Evolutionary conservation across 2,329 filamentous ascomycete species (phyloP).

Genomic region (Pseudogymnoascus sp.): DNA sequence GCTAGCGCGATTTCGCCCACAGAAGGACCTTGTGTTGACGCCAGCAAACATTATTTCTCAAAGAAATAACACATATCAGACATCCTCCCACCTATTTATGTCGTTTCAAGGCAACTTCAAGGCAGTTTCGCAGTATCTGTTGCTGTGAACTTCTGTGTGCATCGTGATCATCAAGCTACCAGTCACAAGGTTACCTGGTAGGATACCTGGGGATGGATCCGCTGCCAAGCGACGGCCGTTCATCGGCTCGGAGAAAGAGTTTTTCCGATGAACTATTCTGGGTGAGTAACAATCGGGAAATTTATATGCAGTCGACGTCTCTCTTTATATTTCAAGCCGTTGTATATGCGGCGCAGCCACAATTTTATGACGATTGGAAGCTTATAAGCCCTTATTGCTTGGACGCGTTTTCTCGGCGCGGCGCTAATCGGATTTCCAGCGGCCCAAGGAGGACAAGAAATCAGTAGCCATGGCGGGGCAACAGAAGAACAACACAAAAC

Average conservation of each 20-base stretch:
- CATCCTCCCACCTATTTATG: background rate
- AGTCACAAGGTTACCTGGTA: conserved; percentile 7
- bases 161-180: background rate
- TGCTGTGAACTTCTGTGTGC: background rate
- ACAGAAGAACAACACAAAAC: conserved; percentile 5
- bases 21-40: background rate
- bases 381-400: background rate
- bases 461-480: conserved; percentile 6
- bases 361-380: background rate
- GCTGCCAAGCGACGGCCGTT: conserved; percentile 2
- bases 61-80: background rate
- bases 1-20: background rate
- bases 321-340: background rate
- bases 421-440: background rate
- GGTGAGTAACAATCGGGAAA: conserved; percentile 10
- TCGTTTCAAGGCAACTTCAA: background rate
- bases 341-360: conserved; percentile 2
- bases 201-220: conserved; percentile 4
- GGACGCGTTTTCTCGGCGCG: conserved; percentile 2
- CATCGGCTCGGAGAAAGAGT: conserved; percentile 6
- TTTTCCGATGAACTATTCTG: conserved; percentile 8
- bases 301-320: conserved; percentile 3
- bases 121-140: background rate
- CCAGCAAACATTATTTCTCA: conserved; percentile 1
- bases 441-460: conserved; percentile 3